Conservation (phyloP, 2,329 filamentous ascomycete species). For the Tolypocladium guangdongense region DNA sequence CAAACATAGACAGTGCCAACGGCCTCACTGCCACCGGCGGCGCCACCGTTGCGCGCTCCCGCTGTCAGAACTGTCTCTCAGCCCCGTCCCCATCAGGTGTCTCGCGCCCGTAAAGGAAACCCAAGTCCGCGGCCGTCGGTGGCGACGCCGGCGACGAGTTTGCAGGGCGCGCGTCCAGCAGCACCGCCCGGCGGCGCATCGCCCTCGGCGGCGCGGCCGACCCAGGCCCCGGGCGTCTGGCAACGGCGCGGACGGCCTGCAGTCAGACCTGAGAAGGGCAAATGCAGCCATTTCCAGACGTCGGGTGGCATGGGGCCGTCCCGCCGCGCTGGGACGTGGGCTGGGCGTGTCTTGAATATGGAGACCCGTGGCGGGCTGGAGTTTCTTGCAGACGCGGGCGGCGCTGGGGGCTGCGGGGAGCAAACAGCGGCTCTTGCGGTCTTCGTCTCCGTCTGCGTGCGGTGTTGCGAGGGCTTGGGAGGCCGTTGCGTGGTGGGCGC, state of each 20-base stretch:
- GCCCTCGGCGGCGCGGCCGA: background rate
- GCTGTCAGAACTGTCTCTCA: background rate
- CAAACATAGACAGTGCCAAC: background rate
- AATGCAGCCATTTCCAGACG: background rate
- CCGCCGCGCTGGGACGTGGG: background rate
- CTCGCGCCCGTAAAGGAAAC: too few relatives aligned
- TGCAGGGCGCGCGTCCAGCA: too few relatives aligned
- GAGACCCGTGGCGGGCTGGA: background rate
- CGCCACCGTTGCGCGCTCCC: background rate
- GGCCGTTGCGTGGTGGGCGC: too few relatives aligned
- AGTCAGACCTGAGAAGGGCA: background rate
- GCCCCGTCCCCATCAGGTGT: too few relatives aligned
- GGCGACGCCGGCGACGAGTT: too few relatives aligned
- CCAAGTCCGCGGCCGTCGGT: too few relatives aligned
- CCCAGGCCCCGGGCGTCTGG: background rate
- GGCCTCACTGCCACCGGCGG: too few relatives aligned
- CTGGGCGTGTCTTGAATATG: background rate
- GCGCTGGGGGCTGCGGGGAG: background rate
- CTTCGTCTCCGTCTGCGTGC: background rate
- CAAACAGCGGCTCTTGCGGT: background rate
- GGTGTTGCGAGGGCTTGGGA: too few relatives aligned
- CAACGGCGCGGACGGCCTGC: background rate
- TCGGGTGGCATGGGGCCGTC: background rate
- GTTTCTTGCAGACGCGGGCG: background rate
- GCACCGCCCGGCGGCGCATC: too few relatives aligned